Evolutionary conservation across 2,329 filamentous ascomycete genomes (phyloP).

Genomic region (Paraphoma sp.): DNA sequence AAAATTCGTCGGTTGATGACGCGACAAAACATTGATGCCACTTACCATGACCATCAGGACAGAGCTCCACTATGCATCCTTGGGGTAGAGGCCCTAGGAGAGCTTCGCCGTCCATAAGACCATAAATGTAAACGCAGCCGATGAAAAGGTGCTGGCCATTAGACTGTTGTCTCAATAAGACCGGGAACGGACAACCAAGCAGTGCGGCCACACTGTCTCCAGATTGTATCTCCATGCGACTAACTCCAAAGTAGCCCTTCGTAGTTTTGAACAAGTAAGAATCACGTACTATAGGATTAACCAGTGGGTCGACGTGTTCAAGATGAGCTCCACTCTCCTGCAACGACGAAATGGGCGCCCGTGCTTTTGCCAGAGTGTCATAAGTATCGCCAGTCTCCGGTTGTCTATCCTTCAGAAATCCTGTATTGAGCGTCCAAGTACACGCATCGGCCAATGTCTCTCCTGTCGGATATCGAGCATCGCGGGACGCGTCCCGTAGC

Average conservation of each 20-base stretch:
- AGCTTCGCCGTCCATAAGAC: slow-evolving; percentile 5
- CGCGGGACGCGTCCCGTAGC: no score
- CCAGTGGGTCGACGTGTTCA: neutral
- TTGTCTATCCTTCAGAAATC: neutral
- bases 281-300: neutral
- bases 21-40: neutral
- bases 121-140: slow-evolving; percentile 3
- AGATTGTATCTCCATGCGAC: neutral
- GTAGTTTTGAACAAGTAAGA: neutral
- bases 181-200: slow-evolving; percentile 1
- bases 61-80: neutral
- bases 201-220: neutral
- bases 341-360: neutral
- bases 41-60: neutral
- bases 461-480: neutral
- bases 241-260: slow-evolving; percentile 1
- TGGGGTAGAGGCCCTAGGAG: slow-evolving; percentile 1
- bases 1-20: neutral
- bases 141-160: neutral
- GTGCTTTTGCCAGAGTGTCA: neutral
- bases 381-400: neutral
- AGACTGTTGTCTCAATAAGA: neutral
- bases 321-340: neutral
- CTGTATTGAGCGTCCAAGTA: neutral
- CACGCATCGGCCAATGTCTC: neutral